These are phyloP conservation scores for Aphanomyces euteiches DNA, from an alignment of 352 stramenopile species.

Conservation along the genomic window DNA sequence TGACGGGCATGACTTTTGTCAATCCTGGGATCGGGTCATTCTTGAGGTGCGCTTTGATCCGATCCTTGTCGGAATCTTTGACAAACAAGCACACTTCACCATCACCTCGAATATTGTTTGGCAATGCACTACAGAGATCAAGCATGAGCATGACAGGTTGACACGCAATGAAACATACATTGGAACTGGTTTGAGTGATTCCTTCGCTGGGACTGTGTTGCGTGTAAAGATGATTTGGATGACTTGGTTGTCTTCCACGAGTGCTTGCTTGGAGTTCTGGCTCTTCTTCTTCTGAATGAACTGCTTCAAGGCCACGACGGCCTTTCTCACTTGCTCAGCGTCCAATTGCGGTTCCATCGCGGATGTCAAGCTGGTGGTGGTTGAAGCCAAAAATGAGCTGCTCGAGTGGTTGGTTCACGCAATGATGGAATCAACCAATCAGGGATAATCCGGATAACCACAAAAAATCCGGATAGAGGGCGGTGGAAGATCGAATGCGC, in stretches of 20 bases:
- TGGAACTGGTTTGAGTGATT: slow-evolving; percentile 63
- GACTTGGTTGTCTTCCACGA: slow-evolving; percentile 55
- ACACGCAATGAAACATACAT: slow-evolving; percentile 43
- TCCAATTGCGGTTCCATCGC: slow-evolving; percentile 29
- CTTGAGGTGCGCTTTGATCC: slow-evolving; percentile 66
- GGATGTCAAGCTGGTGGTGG: neutral
- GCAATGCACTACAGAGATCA: slow-evolving; percentile 44
- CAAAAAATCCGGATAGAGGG: neutral
- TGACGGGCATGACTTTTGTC: slow-evolving; percentile 70
- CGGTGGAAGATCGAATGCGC: neutral
- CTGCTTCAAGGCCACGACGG: slow-evolving; percentile 60
- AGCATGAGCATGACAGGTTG: slow-evolving; percentile 13
- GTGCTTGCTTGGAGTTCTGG: slow-evolving; percentile 49
- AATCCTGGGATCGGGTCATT: slow-evolving; percentile 55
- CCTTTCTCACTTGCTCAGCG: slow-evolving; percentile 55
- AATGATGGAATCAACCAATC: slow-evolving; percentile 6
- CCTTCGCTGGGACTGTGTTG: slow-evolving; percentile 63
- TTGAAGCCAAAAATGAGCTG: slow-evolving; percentile 18
- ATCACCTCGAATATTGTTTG: slow-evolving; percentile 50
- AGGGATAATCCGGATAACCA: neutral
- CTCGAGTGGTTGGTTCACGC: slow-evolving; percentile 18
- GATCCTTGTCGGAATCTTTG: slow-evolving; percentile 80
- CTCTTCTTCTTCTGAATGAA: slow-evolving; percentile 53
- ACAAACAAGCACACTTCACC: slow-evolving; percentile 76
- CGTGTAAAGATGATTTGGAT: slow-evolving; percentile 71